Evolutionary conservation across 2,329 filamentous ascomycete species (phyloP), one percentile per base, ranked within the genome.

Genomic region (Penicillium sp.): DNA sequence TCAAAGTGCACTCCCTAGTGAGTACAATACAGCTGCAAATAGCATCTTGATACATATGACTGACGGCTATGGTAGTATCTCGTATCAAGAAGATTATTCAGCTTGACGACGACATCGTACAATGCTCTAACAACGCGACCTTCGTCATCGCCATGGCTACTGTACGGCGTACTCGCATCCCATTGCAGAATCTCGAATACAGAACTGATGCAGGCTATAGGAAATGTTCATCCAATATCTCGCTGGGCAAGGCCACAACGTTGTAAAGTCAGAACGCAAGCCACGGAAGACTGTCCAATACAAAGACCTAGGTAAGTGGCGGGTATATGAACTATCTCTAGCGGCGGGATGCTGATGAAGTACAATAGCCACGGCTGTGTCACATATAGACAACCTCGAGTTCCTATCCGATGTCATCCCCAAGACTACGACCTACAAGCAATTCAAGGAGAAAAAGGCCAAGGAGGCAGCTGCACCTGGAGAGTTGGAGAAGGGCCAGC

Each of bases 221-320:
- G 94, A 99, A 77, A 87, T 96, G 82, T 97, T 99, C 77, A 88
- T 99, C 63, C 91, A 96, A 73, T 89, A 97, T 73, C 84, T 99
- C 25, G 87, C 92, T 20, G 84, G 89, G 59, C 89, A 95, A 72
- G 88, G 89, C 25, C 87, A 96, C 72, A 92, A 89, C 67, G 89
- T 96, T 67, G 89, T 92, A 66, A 95, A 94, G 70, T 84, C 92
- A 1, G 94, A 97, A 75, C 85, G 89, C 66, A 97, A 97, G 73
- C 93, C 93, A 6, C 84, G 94, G 54, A 86, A 92, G 57, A 97
- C 95, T 69, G 89, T 99, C 59, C 94, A 97, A 73, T 99, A 99
- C 79, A 90, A 90, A 70, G 94, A 99, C 74, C 82, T 99, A 41
- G 88, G 89, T 92, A 78, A 55, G 81, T 67, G 20, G 33, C 15